Evolutionary conservation across 2,329 filamentous ascomycete genomes (phyloP).

Genomic region (Diaporthe citri): DNA sequence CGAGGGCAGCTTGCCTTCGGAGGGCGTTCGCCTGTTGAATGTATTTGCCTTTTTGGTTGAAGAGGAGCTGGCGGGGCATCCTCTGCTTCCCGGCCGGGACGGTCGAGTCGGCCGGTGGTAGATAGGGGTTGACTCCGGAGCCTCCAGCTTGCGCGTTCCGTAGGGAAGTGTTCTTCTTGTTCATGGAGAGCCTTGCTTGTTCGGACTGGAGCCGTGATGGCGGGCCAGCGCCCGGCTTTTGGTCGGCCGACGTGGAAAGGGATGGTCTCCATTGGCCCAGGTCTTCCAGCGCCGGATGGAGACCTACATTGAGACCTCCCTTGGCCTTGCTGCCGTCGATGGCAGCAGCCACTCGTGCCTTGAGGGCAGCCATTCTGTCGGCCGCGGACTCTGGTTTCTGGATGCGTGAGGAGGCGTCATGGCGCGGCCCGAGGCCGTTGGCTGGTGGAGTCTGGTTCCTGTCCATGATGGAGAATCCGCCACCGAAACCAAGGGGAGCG

Average conservation of each 20-base stretch:
- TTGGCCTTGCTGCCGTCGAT: constrained; percentile 71
- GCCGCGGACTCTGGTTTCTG: constrained; percentile 70
- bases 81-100: constrained; percentile 72
- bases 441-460: constrained; percentile 57
- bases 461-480: constrained; percentile 58
- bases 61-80: constrained; percentile 81
- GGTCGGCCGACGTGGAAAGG: constrained; percentile 53
- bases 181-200: constrained; percentile 40
- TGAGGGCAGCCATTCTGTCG: constrained; percentile 80
- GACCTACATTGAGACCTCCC: constrained; percentile 79
- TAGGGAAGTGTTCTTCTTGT: constrained; percentile 24
- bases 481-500: not conserved
- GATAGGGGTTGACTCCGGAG: constrained; percentile 78
- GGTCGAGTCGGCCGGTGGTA: constrained; percentile 79
- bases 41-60: constrained; percentile 97
- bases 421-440: constrained; percentile 65
- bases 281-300: constrained; percentile 81
- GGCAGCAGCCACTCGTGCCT: constrained; percentile 82
- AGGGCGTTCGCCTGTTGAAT: constrained; percentile 93
- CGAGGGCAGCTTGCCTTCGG: constrained; percentile 86
- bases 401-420: constrained; percentile 66
- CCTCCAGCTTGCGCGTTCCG: constrained; percentile 21
- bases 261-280: constrained; percentile 61
- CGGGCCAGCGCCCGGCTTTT: constrained; percentile 22
- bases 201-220: constrained; percentile 51